phyloP scores from a whole-genome alignment of 768 basidiomycete species.

The Tylopilus balloui region DNA sequence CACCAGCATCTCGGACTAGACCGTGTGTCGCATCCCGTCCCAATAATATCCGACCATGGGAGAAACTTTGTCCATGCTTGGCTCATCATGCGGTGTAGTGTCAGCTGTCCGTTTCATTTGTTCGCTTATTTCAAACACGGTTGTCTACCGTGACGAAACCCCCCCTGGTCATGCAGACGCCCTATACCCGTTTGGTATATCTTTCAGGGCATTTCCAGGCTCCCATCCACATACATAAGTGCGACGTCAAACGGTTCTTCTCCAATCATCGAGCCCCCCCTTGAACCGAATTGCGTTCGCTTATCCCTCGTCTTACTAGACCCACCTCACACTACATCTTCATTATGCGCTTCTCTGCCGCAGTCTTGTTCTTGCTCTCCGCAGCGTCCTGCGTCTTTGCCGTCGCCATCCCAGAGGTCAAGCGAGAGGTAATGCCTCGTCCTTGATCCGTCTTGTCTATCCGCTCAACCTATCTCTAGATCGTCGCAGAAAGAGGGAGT shows the following conservation, averaged over 20 bases:
- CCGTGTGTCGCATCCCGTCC: too few species aligned
- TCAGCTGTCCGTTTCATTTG: neutral
- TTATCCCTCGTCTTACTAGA: neutral
- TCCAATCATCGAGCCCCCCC: neutral
- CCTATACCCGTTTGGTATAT: slow-evolving; percentile 12
- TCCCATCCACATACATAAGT: neutral
- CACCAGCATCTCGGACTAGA: too few species aligned
- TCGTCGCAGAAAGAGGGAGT: neutral
- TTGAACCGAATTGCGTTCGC: neutral
- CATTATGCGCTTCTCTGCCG: slow-evolving; percentile 15
- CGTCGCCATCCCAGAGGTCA: slow-evolving; percentile 6
- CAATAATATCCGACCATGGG: neutral
- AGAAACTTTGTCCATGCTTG: neutral
- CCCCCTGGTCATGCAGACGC: neutral
- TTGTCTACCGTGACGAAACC: slow-evolving; percentile 10
- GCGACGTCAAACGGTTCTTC: neutral
- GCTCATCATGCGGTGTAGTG: neutral
- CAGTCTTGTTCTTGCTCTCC: slow-evolving; percentile 13
- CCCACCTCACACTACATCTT: neutral
- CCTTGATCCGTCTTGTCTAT: neutral
- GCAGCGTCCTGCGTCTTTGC: slow-evolving; percentile 7
- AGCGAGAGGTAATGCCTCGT: slow-evolving; percentile 3
- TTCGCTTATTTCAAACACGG: slow-evolving; percentile 3
- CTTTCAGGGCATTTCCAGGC: slow-evolving; percentile 2
- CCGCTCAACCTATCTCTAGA: neutral